These are phyloP conservation scores for Termitomyces eurrhizus DNA, from an alignment of 768 basidiomycete species.

Conservation along the genomic window DNA sequence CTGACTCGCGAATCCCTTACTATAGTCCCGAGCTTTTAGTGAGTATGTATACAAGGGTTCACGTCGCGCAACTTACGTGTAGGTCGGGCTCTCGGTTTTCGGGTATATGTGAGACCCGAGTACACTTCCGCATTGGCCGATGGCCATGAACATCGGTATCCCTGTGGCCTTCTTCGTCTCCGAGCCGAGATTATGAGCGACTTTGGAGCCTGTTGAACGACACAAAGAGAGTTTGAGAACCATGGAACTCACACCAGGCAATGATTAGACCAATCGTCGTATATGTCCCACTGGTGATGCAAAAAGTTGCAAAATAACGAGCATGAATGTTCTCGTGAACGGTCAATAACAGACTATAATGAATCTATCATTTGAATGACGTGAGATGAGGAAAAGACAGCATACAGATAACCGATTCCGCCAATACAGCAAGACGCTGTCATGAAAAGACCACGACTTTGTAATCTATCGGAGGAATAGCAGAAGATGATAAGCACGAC, in stretches of 20 bases:
- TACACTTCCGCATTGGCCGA: slow-evolving; percentile 74
- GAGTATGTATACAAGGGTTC: not conserved
- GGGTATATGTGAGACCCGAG: slow-evolving; percentile 78
- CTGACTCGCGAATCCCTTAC: slow-evolving; percentile 57
- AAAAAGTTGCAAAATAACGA: slow-evolving; percentile 78
- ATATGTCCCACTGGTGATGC: slow-evolving; percentile 74
- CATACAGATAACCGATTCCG: slow-evolving; percentile 63
- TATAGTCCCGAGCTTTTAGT: slow-evolving; percentile 19
- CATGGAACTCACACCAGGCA: slow-evolving; percentile 64
- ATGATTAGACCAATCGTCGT: slow-evolving; percentile 70
- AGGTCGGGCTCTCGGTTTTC: slow-evolving; percentile 55
- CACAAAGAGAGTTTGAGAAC: not conserved
- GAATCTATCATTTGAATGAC: not conserved
- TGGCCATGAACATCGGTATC: slow-evolving; percentile 75
- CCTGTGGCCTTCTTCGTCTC: slow-evolving; percentile 76
- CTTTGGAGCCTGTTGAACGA: slow-evolving; percentile 20
- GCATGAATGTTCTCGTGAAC: slow-evolving; percentile 52
- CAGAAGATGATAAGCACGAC: slow-evolving; percentile 57
- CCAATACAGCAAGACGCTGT: slow-evolving; percentile 39
- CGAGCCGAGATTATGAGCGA: slow-evolving; percentile 72
- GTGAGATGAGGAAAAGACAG: not conserved
- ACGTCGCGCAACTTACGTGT: slow-evolving; percentile 42
- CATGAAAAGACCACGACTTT: slow-evolving; percentile 53
- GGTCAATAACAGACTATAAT: slow-evolving; percentile 48
- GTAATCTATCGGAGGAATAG: slow-evolving; percentile 62